A percentile compares a stretch with the other conserved stretches of the same genome.
phyloP scores from a whole-genome alignment of 163 green algal genomes.

The Coccomyxa subellipsoidea region DNA sequence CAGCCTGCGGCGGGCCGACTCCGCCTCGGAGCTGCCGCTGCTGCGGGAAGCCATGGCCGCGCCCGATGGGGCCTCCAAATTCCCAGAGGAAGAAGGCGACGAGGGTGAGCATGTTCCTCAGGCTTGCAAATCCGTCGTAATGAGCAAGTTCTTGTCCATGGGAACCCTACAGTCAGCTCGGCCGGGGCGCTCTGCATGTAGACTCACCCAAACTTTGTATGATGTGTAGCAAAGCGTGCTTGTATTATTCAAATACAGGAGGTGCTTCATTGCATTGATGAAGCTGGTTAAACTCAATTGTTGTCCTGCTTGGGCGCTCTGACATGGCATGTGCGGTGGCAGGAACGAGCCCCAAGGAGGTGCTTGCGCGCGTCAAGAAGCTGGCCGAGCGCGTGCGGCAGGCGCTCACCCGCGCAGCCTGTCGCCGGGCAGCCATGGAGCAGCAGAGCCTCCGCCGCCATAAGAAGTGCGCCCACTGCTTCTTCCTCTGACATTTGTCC shows the following conservation, averaged over 20 bases:
- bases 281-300: too few relatives aligned
- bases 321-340: background rate
- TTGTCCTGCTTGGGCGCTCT: too few relatives aligned
- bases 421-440: background rate
- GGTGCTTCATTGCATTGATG: too few relatives aligned
- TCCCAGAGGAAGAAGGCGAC: background rate
- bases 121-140: too few relatives aligned
- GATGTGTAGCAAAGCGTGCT: too few relatives aligned
- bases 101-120: background rate
- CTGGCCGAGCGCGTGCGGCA: background rate
- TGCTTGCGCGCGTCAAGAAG: background rate
- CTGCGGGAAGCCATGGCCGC: constrained; percentile 4
- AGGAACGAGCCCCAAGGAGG: background rate
- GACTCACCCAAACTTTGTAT: too few relatives aligned
- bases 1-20: background rate
- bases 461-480: background rate
- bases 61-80: background rate
- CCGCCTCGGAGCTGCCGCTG: constrained; percentile 1
- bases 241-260: too few relatives aligned
- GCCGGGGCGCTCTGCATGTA: too few relatives aligned
- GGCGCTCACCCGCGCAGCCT: background rate
- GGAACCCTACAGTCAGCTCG: too few relatives aligned
- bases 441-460: background rate
- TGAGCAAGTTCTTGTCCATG: too few relatives aligned
- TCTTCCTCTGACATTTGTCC: background rate